These are phyloP conservation scores for Pythium brachiatum DNA, from an alignment of 352 stramenopile genomes.

Conservation along the genomic window DNA sequence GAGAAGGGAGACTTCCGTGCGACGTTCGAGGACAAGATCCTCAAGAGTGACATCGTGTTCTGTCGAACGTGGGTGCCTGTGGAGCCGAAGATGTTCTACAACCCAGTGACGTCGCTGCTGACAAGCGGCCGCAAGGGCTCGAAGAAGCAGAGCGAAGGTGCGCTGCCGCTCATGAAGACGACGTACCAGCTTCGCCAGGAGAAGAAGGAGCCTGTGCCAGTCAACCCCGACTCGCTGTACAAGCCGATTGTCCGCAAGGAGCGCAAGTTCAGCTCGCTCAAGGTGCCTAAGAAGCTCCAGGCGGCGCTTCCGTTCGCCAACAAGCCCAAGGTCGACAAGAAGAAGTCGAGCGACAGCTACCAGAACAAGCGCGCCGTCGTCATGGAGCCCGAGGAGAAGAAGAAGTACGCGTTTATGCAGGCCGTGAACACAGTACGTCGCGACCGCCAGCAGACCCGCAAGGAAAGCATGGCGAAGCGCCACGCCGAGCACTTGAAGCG, in stretches of 20 bases:
- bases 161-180: constrained; percentile 90
- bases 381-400: constrained; percentile 95
- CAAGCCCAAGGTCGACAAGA: constrained; percentile 95
- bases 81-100: constrained; percentile 98
- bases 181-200: constrained; percentile 95
- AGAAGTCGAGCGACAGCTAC: constrained; percentile 87
- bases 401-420: constrained; percentile 97
- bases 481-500: constrained; percentile 91
- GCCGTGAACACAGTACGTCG: constrained; percentile 97
- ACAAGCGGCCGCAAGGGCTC: constrained; percentile 43
- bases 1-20: constrained; percentile 96
- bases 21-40: constrained; percentile 99
- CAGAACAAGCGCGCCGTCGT: constrained; percentile 90
- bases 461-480: constrained; percentile 87
- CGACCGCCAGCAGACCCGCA: constrained; percentile 94
- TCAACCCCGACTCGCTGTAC: constrained; percentile 98
- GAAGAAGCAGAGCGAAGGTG: constrained; percentile 34
- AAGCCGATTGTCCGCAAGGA: constrained; percentile 96
- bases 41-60: constrained; percentile 99
- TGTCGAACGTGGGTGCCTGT: constrained; percentile 99
- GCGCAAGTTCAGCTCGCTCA: constrained; percentile 92
- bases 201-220: constrained; percentile 92
- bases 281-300: constrained; percentile 97
- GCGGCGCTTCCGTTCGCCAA: constrained; percentile 94
- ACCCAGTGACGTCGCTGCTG: constrained; percentile 92